Base-by-base conservation (phyloP, 805 yeast genomes). In the Metschnikowia drakensbergensis region DNA sequence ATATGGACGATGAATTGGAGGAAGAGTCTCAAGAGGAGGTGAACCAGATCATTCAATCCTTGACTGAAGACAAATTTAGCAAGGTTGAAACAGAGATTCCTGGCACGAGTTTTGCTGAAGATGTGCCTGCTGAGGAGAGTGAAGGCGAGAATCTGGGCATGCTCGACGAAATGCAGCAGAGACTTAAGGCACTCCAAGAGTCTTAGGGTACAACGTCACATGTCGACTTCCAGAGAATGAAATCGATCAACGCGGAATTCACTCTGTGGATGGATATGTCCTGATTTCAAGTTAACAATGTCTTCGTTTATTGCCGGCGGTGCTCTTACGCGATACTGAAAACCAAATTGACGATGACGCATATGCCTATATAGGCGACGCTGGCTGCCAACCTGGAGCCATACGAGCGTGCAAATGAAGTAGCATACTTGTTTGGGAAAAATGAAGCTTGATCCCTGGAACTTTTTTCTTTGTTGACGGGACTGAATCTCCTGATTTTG, bases 111-210 rank as follows among this genome's bases (percentile, higher is more conserved):
- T 47, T 67, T 31, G 59, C 58, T 4, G 55, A 54, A 27, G 60
- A 50, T n/a, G 44, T 41, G 3, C 45, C 47, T 6, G 48, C 52
- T 1, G 53, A 49, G n/a, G 60, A 39, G n/a, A 41, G 58, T 25
- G 83, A 73, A 13, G 86, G 77, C 17, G 91, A 84, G 35, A 92
- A 89, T 51, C 86, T 83, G 53, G 84, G 80, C 51, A 81, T 88
- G 59, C 71, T 92, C 47, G 81, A 81, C 54, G 90, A 85, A 57
- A 92, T 94, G 97, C 78, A 96, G 57, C 92, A 91, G 62, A 74
- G 98, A 50, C 74, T 92, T 41, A 83, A 76, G 58, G 97, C 97
- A 0, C 69, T 92, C 51, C 97, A 92, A 45, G 65, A 61, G 39
- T 61, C 55, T 3, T 52, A 32, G 28, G 9, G 30, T 23, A 6